Percentiles rank a stretch among this genome's conserved stretches.
phyloP scores from a whole-genome alignment of 495 filamentous ascomycete genomes.

The Neurospora sp. region DNA sequence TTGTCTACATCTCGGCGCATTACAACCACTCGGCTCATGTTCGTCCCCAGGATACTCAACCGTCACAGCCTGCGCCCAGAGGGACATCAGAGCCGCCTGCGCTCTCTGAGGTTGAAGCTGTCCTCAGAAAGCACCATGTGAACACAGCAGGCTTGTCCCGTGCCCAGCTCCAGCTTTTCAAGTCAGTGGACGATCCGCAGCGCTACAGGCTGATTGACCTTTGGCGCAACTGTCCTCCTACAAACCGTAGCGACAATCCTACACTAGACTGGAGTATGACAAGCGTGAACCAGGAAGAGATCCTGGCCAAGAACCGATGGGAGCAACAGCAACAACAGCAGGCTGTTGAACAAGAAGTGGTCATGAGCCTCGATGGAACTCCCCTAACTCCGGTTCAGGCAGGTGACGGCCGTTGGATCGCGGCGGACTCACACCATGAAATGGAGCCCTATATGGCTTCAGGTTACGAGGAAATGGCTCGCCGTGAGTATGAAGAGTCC shows the following conservation, averaged over 20 bases:
- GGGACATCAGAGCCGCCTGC: conserved; percentile 40
- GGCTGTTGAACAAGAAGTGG: conserved; percentile 7
- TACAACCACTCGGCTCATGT: conserved; percentile 64
- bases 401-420: conserved; percentile 40
- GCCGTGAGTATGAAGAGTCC: conserved; percentile 39
- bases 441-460: conserved; percentile 62
- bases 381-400: conserved; percentile 42
- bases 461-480: conserved; percentile 51
- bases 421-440: conserved; percentile 9
- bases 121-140: conserved; percentile 37
- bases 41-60: conserved; percentile 19
- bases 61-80: conserved; percentile 19
- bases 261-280: conserved; percentile 37
- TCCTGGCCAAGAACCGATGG: conserved; percentile 38
- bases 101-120: conserved; percentile 30
- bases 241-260: conserved; percentile 26
- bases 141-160: conserved; percentile 44
- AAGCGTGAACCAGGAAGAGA: conserved; percentile 40
- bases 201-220: conserved; percentile 52
- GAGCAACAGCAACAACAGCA: conserved; percentile 33
- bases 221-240: conserved; percentile 52
- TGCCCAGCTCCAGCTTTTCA: conserved; percentile 53
- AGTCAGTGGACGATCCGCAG: conserved; percentile 47
- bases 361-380: conserved; percentile 39
- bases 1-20: conserved; percentile 61